Conservation (phyloP, 1,139 yeast species). For the Sugiyamaella neomexicana region DNA sequence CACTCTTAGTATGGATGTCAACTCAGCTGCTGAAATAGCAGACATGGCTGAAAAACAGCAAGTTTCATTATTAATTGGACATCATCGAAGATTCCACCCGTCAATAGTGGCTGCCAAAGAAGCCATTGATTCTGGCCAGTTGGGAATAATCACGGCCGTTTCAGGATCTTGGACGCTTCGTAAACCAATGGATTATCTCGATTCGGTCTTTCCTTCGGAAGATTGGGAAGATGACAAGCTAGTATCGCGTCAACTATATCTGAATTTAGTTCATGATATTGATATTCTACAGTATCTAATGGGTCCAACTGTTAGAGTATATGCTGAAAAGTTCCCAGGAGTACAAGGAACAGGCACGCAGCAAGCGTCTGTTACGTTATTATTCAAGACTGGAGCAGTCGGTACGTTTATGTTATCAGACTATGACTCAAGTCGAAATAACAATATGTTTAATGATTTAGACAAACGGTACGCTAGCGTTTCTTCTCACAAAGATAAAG, state of each 20-base stretch:
- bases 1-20: slow-evolving; percentile 8
- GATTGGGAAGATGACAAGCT: slow-evolving; percentile 13
- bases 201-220: slow-evolving; percentile 11
- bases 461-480: background rate
- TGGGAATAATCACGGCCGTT: slow-evolving; percentile 12
- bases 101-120: slow-evolving; percentile 13
- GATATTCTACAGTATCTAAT: slow-evolving; percentile 10
- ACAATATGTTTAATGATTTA: background rate
- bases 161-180: slow-evolving; percentile 17
- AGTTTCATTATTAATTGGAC: slow-evolving; percentile 6
- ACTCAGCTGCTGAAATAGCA: slow-evolving; percentile 4
- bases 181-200: slow-evolving; percentile 14
- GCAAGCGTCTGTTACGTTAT: slow-evolving; percentile 13
- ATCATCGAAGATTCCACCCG: slow-evolving; percentile 14
- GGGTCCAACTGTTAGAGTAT: slow-evolving; percentile 11
- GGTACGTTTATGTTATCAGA: slow-evolving; percentile 15
- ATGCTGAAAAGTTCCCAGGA: slow-evolving; percentile 13
- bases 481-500: background rate
- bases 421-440: slow-evolving; percentile 12
- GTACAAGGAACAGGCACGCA: slow-evolving; percentile 4
- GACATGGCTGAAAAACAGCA: slow-evolving; percentile 7
- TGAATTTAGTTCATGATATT: slow-evolving; percentile 12
- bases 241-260: slow-evolving; percentile 7
- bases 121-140: slow-evolving; percentile 9
- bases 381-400: slow-evolving; percentile 10